Conservation (phyloP, 129 eudicot genomes). For the Chrysanthemum makinoi region DNA sequence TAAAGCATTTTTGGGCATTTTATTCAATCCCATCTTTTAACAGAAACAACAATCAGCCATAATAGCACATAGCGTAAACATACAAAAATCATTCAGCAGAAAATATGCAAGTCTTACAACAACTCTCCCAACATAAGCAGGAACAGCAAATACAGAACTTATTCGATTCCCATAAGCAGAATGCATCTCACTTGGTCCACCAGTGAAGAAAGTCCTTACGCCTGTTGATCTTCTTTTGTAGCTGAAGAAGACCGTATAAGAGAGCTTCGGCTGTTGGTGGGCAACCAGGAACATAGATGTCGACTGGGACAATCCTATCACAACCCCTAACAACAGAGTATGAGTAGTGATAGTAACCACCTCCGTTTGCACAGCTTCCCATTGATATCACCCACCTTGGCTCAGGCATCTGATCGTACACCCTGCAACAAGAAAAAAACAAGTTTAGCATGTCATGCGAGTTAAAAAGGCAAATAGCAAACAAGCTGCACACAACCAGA, state of each 20-base stretch:
- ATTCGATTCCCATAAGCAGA: too few species aligned
- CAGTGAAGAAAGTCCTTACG: constrained; percentile 81
- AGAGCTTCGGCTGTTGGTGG: constrained; percentile 80
- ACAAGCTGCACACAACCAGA: too few species aligned
- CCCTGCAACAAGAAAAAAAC: constrained; percentile 40
- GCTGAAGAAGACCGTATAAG: too few species aligned
- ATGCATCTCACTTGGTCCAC: constrained; percentile 62
- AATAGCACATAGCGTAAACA: too few species aligned
- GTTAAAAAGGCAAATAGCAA: background rate
- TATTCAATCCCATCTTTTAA: too few species aligned
- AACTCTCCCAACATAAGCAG: too few species aligned
- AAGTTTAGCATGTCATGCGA: too few species aligned
- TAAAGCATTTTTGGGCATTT: too few species aligned
- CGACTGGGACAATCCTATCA: constrained; percentile 85
- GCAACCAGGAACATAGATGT: constrained; percentile 88
- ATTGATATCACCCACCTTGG: constrained; percentile 96
- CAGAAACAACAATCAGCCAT: too few species aligned
- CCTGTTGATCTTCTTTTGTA: constrained; percentile 54
- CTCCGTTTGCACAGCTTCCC: constrained; percentile 98
- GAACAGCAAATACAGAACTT: too few species aligned
- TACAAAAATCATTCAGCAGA: too few species aligned
- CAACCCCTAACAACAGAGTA: constrained; percentile 92
- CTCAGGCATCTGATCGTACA: constrained; percentile 95
- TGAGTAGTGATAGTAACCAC: constrained; percentile 93
- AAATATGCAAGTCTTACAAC: too few species aligned